Base-by-base conservation (phyloP, 805 yeast genomes). In the Spathaspora arborariae region DNA sequence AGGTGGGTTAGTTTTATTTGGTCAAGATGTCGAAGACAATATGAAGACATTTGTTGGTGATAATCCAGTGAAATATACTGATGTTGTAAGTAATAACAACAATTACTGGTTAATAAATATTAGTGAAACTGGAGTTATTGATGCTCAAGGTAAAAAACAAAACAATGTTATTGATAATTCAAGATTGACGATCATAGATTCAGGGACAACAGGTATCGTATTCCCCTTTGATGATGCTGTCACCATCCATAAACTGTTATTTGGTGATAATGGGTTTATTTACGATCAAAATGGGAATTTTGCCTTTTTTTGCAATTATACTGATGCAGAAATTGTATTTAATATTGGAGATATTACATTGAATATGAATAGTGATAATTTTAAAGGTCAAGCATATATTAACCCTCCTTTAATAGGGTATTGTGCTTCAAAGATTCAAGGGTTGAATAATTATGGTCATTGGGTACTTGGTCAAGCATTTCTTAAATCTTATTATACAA, bases 381-480 rank as follows among this genome's bases (percentile, higher is more conserved):
- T 81, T 59, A 52, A 79, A 39, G 87, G 85, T 5, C 59, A 66
- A 10, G 70, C 67, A 16, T 79, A 80, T 56, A 43, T 72, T 1
- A 47, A 54, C 4, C 48, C 51, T 34, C 59, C 52, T 0, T 69
- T 76, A 47, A 27, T 52, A 16, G 82, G 84, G 0, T 72, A 76
- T 56, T 83, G 89, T 67, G 81, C 82, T 10, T 78, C 85, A 5
- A 82, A 81, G 54, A 72, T 82, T 47, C 87, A 81, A 63, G 88
- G 86, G 8, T 56, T 75, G n/a, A 64, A 65, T 21, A 54, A 65
- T 11, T 61, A 70, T 9, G 39, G 51, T 8, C 33, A 54, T 47
- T 83, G 88, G 88, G 75, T 83, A 45, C 62, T 83, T 35, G 89
- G 89, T 4, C 82, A 80, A n/a, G 69, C 80, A 2, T 82, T 83